These are phyloP conservation scores for Hymenoscyphus repandus DNA, from an alignment of 2,329 filamentous ascomycete genomes.

Conservation along the genomic window DNA sequence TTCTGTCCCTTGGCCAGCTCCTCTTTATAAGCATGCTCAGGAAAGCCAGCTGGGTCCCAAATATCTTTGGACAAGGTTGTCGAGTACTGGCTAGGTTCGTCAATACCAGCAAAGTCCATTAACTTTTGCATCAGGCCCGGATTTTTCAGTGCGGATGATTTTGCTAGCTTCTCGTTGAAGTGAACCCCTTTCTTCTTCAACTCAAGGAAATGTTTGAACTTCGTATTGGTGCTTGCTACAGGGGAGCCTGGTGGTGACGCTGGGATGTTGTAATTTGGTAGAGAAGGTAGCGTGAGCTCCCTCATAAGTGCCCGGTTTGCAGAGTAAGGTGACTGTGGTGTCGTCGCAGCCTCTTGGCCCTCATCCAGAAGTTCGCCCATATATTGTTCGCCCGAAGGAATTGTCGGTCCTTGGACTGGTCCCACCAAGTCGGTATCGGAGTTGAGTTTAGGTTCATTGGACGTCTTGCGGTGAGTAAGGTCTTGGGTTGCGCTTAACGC, in stretches of 20 bases:
- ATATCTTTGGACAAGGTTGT: slow-evolving; percentile 52
- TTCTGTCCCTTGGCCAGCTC: slow-evolving; percentile 44
- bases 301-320: slow-evolving; percentile 59
- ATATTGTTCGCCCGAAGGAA: slow-evolving; percentile 11
- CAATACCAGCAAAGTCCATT: slow-evolving; percentile 60
- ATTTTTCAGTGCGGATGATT: slow-evolving; percentile 63
- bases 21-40: slow-evolving; percentile 48
- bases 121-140: slow-evolving; percentile 69
- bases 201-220: slow-evolving; percentile 68
- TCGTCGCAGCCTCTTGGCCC: slow-evolving; percentile 24
- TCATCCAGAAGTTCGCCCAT: slow-evolving; percentile 20
- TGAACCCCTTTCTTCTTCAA: slow-evolving; percentile 74
- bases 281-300: slow-evolving; percentile 66
- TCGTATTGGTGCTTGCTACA: slow-evolving; percentile 49
- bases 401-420: slow-evolving; percentile 26
- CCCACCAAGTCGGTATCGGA: slow-evolving; percentile 25
- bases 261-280: slow-evolving; percentile 70
- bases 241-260: slow-evolving; percentile 64
- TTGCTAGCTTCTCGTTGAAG: slow-evolving; percentile 70
- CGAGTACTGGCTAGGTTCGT: slow-evolving; percentile 55
- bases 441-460: slow-evolving; percentile 3
- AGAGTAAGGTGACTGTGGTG: slow-evolving; percentile 58
- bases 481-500: slow-evolving; percentile 1
- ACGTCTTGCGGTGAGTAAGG: background rate
- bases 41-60: slow-evolving; percentile 55